A percentile compares a stretch with the other conserved stretches of the same genome.
Conservation (phyloP, 805 yeast species). For the Wickerhamiella slavikovae region DNA sequence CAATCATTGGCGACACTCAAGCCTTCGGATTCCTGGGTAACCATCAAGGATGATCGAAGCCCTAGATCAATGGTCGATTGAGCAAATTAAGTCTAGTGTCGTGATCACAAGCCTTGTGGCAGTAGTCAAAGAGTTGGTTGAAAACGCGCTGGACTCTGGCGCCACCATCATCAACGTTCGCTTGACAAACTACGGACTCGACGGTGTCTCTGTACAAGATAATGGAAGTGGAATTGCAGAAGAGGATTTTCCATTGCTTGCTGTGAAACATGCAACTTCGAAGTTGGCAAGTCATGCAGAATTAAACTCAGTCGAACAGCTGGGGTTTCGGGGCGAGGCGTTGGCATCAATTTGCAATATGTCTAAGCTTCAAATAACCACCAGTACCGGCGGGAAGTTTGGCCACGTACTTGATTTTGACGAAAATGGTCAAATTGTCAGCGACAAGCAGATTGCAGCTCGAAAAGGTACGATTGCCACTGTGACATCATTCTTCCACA, state of each 20-base stretch:
- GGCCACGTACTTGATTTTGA: constrained; percentile 38
- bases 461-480: constrained; percentile 48
- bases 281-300: constrained; percentile 24
- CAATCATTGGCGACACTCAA: too few relatives aligned
- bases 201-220: constrained; percentile 48
- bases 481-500: constrained; percentile 38
- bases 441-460: constrained; percentile 25
- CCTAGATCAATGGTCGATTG: constrained; percentile 35
- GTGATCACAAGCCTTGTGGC: constrained; percentile 65
- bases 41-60: constrained; percentile 17
- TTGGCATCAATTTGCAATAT: constrained; percentile 31
- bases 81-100: constrained; percentile 76
- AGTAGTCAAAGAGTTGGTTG: constrained; percentile 69
- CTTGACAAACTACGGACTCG: constrained; percentile 54
- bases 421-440: constrained; percentile 29
- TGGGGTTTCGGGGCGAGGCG: constrained; percentile 64
- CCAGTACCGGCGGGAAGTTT: constrained; percentile 23
- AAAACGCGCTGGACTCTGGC: constrained; percentile 68
- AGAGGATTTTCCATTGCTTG: constrained; percentile 27
- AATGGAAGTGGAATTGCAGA: constrained; percentile 50
- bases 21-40: too few relatives aligned
- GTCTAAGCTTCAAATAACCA: constrained; percentile 26
- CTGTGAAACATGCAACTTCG: constrained; percentile 32
- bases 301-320: constrained; percentile 22
- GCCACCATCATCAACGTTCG: constrained; percentile 46